Base-by-base conservation (phyloP, 2,329 filamentous ascomycete species). In the Phaeosphaeria sp. region DNA sequence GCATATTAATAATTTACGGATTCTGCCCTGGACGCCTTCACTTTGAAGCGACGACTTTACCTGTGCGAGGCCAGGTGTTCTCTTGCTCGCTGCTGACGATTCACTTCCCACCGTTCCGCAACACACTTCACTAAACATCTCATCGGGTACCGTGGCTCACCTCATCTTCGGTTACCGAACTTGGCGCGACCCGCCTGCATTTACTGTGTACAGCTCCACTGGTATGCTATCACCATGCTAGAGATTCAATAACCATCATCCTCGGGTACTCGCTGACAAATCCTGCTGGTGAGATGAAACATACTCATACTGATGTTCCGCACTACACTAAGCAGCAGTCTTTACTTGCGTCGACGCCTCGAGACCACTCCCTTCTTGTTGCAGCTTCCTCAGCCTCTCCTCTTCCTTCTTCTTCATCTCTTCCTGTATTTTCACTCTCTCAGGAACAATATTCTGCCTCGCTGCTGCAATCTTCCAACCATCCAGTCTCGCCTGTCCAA, bases 401-500 rank as follows among this genome's bases (percentile, higher is more conserved):
- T 82, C 68, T 62, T 83, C 82, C 57, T 77, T 69, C 61, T 66
- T 69, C 77, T 80, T 84, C 84, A 85, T 84, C 66, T 73, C 75
- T 67, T 81, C 77, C 72, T 84, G 81, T 6, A 81, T 66, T 51
- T 76, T 78, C 27, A 84, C 59, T 30, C 82, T 75, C 62, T 82
- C 79, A 0, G 83, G 85, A 1, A 87, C 74, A 15, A 87, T 74
- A 2, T 54, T 50, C 71, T 87, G 83, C 58, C 85, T 79, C 25
- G 80, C 76, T 9, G 63, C 78, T 11, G 79, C 78, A 46, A 85
- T 84, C 72, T 77, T 79, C 85, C 86, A 88, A 0, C 79, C 84
- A 15, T 72, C 71, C 49, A 87, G 65, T 20, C 76, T 78, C 18
- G 83, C 79, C 63, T 71, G 78, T 0, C 82, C 82, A 0, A 87